phyloP scores from a whole-genome alignment of 768 basidiomycete genomes.

The Trichaptum fuscoviolaceum region DNA sequence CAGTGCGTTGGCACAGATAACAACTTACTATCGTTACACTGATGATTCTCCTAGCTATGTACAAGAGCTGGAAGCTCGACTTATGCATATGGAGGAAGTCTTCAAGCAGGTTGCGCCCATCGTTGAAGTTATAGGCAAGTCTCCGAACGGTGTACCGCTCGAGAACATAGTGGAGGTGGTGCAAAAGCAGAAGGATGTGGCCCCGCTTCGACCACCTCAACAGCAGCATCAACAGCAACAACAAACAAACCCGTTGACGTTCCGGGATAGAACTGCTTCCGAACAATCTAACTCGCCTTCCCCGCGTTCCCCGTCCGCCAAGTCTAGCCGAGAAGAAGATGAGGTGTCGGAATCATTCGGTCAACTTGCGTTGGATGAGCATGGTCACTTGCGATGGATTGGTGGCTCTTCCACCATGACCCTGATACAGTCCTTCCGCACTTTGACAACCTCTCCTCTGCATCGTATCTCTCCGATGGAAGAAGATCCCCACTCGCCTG shows the following conservation, averaged over 20 bases:
- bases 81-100: conserved; percentile 85
- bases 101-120: conserved; percentile 78
- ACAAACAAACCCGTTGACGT: conserved; percentile 14
- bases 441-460: conserved; percentile 65
- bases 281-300: conserved; percentile 13
- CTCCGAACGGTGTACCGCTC: conserved; percentile 34
- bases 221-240: background rate
- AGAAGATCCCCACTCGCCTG: conserved; percentile 73
- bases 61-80: conserved; percentile 82
- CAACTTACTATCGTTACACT: conserved; percentile 16
- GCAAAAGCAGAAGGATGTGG: background rate
- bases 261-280: background rate
- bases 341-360: conserved; percentile 84
- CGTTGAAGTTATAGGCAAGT: conserved; percentile 65
- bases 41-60: conserved; percentile 56
- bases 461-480: conserved; percentile 81
- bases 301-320: conserved; percentile 26
- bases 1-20: conserved; percentile 51
- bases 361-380: conserved; percentile 83
- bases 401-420: conserved; percentile 91
- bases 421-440: conserved; percentile 81
- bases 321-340: conserved; percentile 42
- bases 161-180: background rate
- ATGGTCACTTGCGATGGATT: conserved; percentile 89
- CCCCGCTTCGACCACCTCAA: background rate